Conservation (phyloP, 2,329 filamentous ascomycete genomes). For the Tricladium varicosporioides region DNA sequence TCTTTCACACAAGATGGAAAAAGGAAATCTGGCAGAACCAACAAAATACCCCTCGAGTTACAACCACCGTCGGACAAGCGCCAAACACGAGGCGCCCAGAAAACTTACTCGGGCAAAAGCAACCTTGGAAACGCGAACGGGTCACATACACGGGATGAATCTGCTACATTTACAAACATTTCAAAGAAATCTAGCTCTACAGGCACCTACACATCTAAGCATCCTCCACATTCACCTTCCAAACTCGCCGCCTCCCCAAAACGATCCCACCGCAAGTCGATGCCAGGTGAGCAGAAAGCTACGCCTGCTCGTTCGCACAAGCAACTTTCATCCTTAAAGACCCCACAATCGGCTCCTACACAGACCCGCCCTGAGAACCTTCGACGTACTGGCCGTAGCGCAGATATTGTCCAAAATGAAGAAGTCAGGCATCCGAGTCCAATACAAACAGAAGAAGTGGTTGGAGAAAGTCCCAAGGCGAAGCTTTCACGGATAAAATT, state of each 20-base stretch:
- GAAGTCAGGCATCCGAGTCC: constrained; percentile 10
- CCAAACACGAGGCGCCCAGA: constrained; percentile 47
- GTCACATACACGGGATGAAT: constrained; percentile 19
- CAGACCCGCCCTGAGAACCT: constrained; percentile 19
- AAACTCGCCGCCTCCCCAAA: constrained; percentile 30
- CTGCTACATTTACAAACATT: constrained; percentile 21
- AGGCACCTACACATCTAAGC: constrained; percentile 18
- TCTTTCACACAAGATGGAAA: constrained; percentile 74
- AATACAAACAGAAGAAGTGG: constrained; percentile 18
- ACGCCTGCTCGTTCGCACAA: constrained; percentile 27
- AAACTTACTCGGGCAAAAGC: constrained; percentile 27
- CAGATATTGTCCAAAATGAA: constrained; percentile 22
- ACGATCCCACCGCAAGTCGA: constrained; percentile 28
- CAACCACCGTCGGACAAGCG: constrained; percentile 50
- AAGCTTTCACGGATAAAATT: constrained; percentile 48
- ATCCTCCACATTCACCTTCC: constrained; percentile 19
- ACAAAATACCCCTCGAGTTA: constrained; percentile 52
- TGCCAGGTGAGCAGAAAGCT: constrained; percentile 25
- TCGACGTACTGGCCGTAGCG: constrained; percentile 25
- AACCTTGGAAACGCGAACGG: constrained; percentile 27
- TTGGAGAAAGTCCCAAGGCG: constrained; percentile 25
- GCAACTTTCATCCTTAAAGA: constrained; percentile 19
- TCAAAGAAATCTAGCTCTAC: constrained; percentile 21
- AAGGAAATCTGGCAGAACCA: constrained; percentile 65
- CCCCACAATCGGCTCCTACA: constrained; percentile 20